phyloP scores from a whole-genome alignment of 495 filamentous ascomycete genomes.

The Neurospora sp. region DNA sequence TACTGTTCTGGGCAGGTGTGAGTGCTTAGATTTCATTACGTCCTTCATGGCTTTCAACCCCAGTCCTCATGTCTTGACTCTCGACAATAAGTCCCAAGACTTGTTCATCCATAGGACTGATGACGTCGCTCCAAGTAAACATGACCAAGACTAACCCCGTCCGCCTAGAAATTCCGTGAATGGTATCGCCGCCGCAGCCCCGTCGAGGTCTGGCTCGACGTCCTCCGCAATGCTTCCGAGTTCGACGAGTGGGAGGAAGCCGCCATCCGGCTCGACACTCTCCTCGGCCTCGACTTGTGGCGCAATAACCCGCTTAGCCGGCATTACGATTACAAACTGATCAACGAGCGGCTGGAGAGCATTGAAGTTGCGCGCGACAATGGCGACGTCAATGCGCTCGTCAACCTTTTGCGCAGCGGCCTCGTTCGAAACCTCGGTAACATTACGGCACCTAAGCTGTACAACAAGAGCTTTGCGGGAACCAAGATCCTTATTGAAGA shows the following conservation, averaged over 20 bases:
- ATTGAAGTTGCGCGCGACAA: slow-evolving; percentile 66
- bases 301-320: slow-evolving; percentile 68
- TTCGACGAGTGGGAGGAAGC: slow-evolving; percentile 82
- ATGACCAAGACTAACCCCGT: not conserved
- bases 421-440: slow-evolving; percentile 87
- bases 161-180: slow-evolving; percentile 1
- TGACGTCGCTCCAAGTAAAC: not conserved
- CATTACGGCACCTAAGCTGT: slow-evolving; percentile 75
- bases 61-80: not conserved
- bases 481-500: slow-evolving; percentile 88
- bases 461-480: slow-evolving; percentile 75
- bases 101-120: not conserved
- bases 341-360: slow-evolving; percentile 62
- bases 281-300: slow-evolving; percentile 75
- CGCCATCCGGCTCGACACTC: slow-evolving; percentile 68
- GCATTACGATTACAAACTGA: slow-evolving; percentile 83
- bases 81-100: slow-evolving; percentile 1
- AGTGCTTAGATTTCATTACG: slow-evolving; percentile 13
- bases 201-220: slow-evolving; percentile 43
- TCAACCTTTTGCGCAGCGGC: slow-evolving; percentile 73
- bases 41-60: not conserved
- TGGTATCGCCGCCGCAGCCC: slow-evolving; percentile 47
- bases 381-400: slow-evolving; percentile 62
- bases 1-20: slow-evolving; percentile 55
- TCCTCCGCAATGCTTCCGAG: slow-evolving; percentile 50